Evolutionary conservation across 805 yeast genomes (phyloP), one percentile per base, ranked within the genome.

Genomic region (Candida piceae): DNA sequence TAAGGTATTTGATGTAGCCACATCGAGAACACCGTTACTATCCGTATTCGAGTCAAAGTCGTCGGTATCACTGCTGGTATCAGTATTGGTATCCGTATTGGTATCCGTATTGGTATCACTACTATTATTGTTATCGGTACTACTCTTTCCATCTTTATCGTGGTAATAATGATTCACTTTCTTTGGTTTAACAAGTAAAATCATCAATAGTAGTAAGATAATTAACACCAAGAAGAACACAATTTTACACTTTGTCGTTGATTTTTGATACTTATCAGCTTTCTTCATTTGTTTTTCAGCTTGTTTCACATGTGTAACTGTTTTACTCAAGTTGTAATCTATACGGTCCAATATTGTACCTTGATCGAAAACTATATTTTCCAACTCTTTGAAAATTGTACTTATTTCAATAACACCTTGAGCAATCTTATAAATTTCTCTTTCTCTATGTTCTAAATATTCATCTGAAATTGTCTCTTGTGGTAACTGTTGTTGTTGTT

Each of bases 361-460:
- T 62, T 93, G 98, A 53, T 93, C 97, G 38, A 93, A 83, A 29
- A 93, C 85, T 71, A 93, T 69, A 26, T 79, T 76, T 53, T 94
- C 97, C 74, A 93, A 75, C 53, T 93, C 97, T 56, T 84, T 83
- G 66, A 93, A 93, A 31, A 93, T 90, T 1, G 90, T 86, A 21
- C 94, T 84, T 1, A 93, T 85, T 57, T 93, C 99, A 28, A 90
- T 66, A 31, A 93, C 95, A 35, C 97, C 96, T 67, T 85, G 86
- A 4, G 98, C 97, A 36, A 93, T 72, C 47, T 83, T 84, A 22
- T 84, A 83, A 36, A 93, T 93, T 53, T 90, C 98, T 36, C 79
- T 75, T 53, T 93, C 98, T 36, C 98, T 70, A 48, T 84, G 86
- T 38, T 76, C 72, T 25, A 84, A 58, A 36, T 63, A 60, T 18